Conservation (phyloP, 2,329 filamentous ascomycete species). For the Penicillium sclerotiorum region DNA sequence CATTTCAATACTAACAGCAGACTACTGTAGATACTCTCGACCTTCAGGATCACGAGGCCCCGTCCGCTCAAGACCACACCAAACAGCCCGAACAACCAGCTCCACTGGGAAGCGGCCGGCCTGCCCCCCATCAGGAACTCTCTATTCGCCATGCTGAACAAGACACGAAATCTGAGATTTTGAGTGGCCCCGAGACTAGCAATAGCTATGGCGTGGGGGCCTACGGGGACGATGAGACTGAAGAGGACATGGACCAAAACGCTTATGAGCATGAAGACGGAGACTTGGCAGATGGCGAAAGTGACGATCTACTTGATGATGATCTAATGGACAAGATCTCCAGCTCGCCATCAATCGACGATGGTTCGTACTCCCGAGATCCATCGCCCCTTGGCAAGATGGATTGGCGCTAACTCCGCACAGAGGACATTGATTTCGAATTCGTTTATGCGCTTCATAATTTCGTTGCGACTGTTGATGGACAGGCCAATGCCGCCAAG, state of each 20-base stretch:
- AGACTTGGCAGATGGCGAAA: conserved; percentile 16
- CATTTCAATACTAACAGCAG: conserved; percentile 12
- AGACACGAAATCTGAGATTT: conserved; percentile 73
- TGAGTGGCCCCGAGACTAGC: conserved; percentile 62
- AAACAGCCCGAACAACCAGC: conserved; percentile 56
- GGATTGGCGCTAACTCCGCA: conserved; percentile 70
- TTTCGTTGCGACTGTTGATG: conserved; percentile 96
- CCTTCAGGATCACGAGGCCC: conserved; percentile 79
- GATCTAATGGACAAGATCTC: conserved; percentile 99
- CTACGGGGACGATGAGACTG: conserved; percentile 37
- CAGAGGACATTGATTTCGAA: conserved; percentile 99
- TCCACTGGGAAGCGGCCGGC: conserved; percentile 55
- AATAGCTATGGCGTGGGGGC: conserved; percentile 41
- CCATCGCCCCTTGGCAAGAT: conserved; percentile 33
- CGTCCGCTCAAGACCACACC: conserved; percentile 81
- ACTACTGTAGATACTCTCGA: conserved; percentile 81
- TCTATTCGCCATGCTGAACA: conserved; percentile 78
- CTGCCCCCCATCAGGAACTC: conserved; percentile 82
- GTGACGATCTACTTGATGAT: conserved; percentile 74
- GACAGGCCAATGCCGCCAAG: conserved; percentile 96
- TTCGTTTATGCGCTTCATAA: conserved; percentile 98
- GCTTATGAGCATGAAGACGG: conserved; percentile 42
- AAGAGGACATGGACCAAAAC: conserved; percentile 23
- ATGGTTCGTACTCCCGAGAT: conserved; percentile 64
- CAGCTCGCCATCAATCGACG: conserved; percentile 97